These are phyloP conservation scores for Puccinia coronata DNA, from an alignment of 1,284 basidiomycete species.

Conservation along the genomic window DNA sequence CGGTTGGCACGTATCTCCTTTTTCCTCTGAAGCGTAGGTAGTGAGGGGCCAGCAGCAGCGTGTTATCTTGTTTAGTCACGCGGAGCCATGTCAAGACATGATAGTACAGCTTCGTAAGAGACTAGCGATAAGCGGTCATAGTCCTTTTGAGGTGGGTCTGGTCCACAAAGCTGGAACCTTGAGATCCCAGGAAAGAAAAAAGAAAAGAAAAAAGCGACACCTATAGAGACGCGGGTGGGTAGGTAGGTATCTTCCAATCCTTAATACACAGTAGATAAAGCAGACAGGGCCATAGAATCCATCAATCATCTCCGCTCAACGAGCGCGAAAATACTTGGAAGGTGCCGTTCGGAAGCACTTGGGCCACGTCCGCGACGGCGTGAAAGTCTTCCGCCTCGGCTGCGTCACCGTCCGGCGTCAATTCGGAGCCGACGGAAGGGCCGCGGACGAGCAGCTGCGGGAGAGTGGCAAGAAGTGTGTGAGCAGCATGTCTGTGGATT, in stretches of 20 bases:
- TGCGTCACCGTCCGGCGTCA: background rate
- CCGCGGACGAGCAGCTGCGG: constrained; percentile 15
- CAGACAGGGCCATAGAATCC: background rate
- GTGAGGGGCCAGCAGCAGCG: no score
- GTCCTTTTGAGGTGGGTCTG: no score
- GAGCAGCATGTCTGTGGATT: background rate
- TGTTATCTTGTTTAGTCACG: no score
- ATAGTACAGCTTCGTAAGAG: no score
- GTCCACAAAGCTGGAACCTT: no score
- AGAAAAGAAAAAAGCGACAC: background rate
- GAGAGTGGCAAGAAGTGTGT: background rate
- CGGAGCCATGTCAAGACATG: no score
- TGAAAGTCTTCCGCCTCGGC: background rate
- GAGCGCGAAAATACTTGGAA: constrained; percentile 5
- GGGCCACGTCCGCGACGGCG: constrained; percentile 16
- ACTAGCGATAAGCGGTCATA: no score
- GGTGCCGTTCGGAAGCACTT: constrained; percentile 31
- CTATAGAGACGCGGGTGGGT: no score
- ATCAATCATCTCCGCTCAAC: background rate
- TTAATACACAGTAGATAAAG: background rate
- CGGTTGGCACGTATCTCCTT: no score
- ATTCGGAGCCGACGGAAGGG: constrained; percentile 7
- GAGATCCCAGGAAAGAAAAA: background rate
- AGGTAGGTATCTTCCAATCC: no score
- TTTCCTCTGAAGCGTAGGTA: no score